A percentile compares a stretch with the other conserved stretches of the same genome.
These are phyloP conservation scores for Leccinum pachyderme DNA, from an alignment of 1,284 basidiomycete genomes.

Conservation along the genomic window DNA sequence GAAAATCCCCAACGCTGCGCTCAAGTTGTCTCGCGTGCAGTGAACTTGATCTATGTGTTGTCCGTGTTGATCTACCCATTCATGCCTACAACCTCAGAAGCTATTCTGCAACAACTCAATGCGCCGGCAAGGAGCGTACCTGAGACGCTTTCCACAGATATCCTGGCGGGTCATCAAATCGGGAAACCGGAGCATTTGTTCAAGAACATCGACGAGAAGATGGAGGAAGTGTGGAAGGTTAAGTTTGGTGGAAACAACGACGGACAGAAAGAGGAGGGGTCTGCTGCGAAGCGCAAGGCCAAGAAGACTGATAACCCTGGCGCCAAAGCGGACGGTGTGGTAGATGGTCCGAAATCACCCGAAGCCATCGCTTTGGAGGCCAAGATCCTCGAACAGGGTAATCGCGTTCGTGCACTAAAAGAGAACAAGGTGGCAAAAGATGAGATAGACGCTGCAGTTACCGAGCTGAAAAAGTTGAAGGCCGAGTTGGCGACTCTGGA, in stretches of 20 bases:
- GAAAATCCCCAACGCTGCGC: conserved; percentile 84
- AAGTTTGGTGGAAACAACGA: conserved; percentile 73
- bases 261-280: conserved; percentile 41
- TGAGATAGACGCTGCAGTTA: conserved; percentile 60
- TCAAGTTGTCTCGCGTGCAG: conserved; percentile 84
- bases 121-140: conserved; percentile 83
- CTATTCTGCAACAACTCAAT: conserved; percentile 87
- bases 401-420: conserved; percentile 66
- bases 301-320: conserved; percentile 37
- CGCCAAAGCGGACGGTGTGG: conserved; percentile 14
- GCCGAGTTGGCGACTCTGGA: conserved; percentile 38
- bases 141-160: conserved; percentile 68
- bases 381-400: conserved; percentile 74
- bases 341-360: conserved; percentile 54
- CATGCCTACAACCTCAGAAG: conserved; percentile 89
- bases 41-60: conserved; percentile 93
- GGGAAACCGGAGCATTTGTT: conserved; percentile 90
- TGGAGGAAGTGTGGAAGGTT: conserved; percentile 80
- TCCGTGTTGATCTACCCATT: conserved; percentile 89
- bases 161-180: conserved; percentile 84
- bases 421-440: conserved; percentile 66
- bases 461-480: conserved; percentile 51
- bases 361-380: conserved; percentile 65
- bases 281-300: conserved; percentile 54
- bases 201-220: conserved; percentile 90